Percentiles rank a stretch among this genome's conserved stretches.
Evolutionary conservation across 2,329 filamentous ascomycete genomes (phyloP).

Genomic region (Verticillium albo-atrum): DNA sequence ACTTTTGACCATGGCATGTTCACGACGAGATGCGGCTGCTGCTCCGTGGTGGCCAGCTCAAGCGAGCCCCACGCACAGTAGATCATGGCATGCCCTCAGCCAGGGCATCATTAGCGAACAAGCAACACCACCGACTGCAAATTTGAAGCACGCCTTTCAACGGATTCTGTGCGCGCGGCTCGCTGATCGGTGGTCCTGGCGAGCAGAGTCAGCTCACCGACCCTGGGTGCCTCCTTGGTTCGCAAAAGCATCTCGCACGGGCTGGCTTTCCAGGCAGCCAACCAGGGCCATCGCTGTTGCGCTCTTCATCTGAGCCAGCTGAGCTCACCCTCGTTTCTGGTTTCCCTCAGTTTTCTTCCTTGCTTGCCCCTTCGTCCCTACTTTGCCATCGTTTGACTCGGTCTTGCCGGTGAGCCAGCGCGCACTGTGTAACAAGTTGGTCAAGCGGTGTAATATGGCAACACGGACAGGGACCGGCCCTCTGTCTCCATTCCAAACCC

Average conservation of each 20-base stretch:
- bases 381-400: neutral
- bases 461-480: neutral
- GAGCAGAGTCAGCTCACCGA: neutral
- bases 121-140: neutral
- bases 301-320: neutral
- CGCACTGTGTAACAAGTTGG: neutral
- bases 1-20: neutral
- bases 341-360: neutral
- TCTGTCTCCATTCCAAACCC: neutral
- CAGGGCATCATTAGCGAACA: neutral
- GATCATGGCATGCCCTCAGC: neutral
- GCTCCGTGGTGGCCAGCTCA: neutral
- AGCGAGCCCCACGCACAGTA: neutral
- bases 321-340: neutral
- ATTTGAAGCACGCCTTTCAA: neutral
- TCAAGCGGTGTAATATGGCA: neutral
- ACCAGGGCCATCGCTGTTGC: neutral
- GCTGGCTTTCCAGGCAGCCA: neutral
- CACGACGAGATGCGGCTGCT: neutral
- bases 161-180: neutral
- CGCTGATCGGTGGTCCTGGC: neutral
- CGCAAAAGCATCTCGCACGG: neutral
- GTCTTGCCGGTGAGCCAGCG: neutral
- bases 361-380: neutral
- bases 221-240: neutral